A percentile compares a stretch with the other conserved stretches of the same genome.
These are phyloP conservation scores for Boletus speciosus DNA, from an alignment of 768 basidiomycete species.

Conservation along the genomic window DNA sequence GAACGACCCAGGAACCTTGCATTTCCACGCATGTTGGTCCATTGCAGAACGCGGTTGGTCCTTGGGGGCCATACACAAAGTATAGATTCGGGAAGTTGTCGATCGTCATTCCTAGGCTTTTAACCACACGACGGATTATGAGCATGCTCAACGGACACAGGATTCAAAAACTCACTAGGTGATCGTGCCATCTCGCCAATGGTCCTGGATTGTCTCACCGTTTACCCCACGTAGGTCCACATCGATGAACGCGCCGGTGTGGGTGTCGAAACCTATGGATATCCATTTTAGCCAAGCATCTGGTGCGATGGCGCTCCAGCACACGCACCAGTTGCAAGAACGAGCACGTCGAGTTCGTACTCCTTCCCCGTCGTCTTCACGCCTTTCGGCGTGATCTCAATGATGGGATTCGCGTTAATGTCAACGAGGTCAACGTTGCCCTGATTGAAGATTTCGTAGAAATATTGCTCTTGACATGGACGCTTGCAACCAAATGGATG, in stretches of 20 bases:
- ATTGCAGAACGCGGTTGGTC: conserved; percentile 7
- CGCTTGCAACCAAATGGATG: not conserved
- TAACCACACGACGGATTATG: not conserved
- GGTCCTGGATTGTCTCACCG: conserved; percentile 13
- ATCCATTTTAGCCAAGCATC: not conserved
- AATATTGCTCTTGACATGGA: not conserved
- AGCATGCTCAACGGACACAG: not conserved
- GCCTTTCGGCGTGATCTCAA: conserved; percentile 6
- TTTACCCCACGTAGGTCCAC: conserved; percentile 10
- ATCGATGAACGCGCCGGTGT: conserved; percentile 1
- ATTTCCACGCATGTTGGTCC: conserved; percentile 12
- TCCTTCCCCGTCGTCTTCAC: conserved; percentile 9
- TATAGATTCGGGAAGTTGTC: conserved; percentile 17
- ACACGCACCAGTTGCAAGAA: conserved; percentile 6
- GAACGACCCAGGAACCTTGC: conserved; percentile 4
- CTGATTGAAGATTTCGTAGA: conserved; percentile 1
- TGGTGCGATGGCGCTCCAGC: not conserved
- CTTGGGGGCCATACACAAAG: conserved; percentile 14
- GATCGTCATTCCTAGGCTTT: conserved; percentile 11
- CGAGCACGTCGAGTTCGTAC: conserved; percentile 7
- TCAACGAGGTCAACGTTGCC: conserved; percentile 12
- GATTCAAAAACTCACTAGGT: conserved; percentile 11
- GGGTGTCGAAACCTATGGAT: not conserved
- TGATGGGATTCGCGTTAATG: conserved; percentile 5
- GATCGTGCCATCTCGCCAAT: conserved; percentile 11